Evolutionary conservation across 192 early-diverging fungal species (phyloP).

Genomic region (Entomortierella lignicola): DNA sequence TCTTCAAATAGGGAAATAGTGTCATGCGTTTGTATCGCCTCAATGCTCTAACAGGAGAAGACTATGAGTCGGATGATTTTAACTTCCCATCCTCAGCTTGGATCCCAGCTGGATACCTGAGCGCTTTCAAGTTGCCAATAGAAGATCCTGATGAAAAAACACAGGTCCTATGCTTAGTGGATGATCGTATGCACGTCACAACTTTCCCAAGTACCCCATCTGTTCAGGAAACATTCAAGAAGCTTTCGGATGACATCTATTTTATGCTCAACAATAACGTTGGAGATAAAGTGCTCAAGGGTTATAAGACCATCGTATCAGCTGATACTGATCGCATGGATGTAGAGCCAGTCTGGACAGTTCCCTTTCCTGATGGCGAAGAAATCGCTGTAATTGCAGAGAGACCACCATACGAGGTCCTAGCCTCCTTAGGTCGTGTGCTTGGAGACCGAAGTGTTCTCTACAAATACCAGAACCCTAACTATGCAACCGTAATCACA

Average conservation of each 20-base stretch:
- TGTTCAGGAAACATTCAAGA: constrained; percentile 65
- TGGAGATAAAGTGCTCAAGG: constrained; percentile 62
- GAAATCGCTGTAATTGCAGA: constrained; percentile 55
- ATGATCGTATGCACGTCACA: constrained; percentile 61
- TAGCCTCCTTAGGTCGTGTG: constrained; percentile 92
- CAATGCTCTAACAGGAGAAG: constrained; percentile 75
- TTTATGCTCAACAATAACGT: constrained; percentile 70
- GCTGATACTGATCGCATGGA: constrained; percentile 58
- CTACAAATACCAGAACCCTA: constrained; percentile 99
- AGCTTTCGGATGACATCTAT: constrained; percentile 68
- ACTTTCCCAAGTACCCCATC: constrained; percentile 67
- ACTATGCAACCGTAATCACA: constrained; percentile 83
- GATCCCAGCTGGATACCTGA: constrained; percentile 48
- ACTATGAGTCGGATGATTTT: constrained; percentile 49
- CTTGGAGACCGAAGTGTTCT: constrained; percentile 94
- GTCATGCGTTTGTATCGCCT: constrained; percentile 61
- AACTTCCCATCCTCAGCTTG: constrained; percentile 58
- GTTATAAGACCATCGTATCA: constrained; percentile 66
- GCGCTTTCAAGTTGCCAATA: constrained; percentile 71
- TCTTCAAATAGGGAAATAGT: constrained; percentile 16
- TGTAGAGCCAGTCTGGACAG: constrained; percentile 59
- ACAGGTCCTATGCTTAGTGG: constrained; percentile 63
- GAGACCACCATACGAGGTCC: constrained; percentile 62
- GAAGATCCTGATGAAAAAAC: constrained; percentile 72
- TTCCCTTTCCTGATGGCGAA: constrained; percentile 70